A percentile compares a stretch with the other conserved stretches of the same genome.
Conservation (phyloP, 352 stramenopile species). For the Plasmopara viticola region DNA sequence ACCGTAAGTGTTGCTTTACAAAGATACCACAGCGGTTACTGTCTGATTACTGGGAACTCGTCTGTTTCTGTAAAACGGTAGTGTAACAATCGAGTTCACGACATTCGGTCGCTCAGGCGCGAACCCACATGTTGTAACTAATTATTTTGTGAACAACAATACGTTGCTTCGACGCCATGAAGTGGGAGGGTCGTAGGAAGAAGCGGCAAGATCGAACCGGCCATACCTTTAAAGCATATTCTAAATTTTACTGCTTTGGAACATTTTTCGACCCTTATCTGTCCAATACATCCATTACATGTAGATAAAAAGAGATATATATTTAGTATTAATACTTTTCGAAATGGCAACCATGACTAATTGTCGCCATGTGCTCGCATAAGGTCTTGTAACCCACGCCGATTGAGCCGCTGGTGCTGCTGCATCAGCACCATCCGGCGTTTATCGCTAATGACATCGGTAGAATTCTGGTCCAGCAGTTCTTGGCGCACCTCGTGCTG, state of each 20-base stretch:
- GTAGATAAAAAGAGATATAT: no score
- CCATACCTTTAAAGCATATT: no score
- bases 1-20: not conserved
- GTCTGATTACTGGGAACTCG: slow-evolving; percentile 1
- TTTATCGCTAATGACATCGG: slow-evolving; percentile 50
- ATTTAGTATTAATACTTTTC: no score
- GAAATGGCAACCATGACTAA: slow-evolving; percentile 1
- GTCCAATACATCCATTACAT: no score
- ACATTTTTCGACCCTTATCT: no score
- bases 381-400: slow-evolving; percentile 53
- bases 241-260: no score
- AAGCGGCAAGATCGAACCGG: not conserved
- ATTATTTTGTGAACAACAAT: slow-evolving; percentile 7
- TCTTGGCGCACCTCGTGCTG: slow-evolving; percentile 76
- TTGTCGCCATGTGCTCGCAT: slow-evolving; percentile 24
- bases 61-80: not conserved
- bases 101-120: no score
- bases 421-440: slow-evolving; percentile 68
- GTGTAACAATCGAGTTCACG: not conserved
- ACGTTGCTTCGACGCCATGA: slow-evolving; percentile 4
- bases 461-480: slow-evolving; percentile 60
- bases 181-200: slow-evolving; percentile 9
- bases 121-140: not conserved
- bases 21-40: slow-evolving; percentile 1
- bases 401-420: slow-evolving; percentile 72